These are phyloP conservation scores for Daldinia childiae DNA, from an alignment of 495 filamentous ascomycete genomes.

Conservation along the genomic window DNA sequence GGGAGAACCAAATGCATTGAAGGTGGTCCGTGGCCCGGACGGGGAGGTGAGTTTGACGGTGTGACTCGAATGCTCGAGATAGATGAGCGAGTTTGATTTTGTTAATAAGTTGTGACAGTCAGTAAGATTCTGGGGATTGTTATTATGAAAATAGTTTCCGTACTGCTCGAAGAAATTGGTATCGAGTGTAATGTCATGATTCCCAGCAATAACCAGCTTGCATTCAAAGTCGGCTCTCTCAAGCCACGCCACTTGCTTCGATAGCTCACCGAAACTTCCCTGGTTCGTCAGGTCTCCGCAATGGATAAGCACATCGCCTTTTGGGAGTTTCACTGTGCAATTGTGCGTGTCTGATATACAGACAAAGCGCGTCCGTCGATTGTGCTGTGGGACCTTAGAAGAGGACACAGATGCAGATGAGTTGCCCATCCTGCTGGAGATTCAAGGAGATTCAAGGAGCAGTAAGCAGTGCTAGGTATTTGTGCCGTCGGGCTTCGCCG, in stretches of 20 bases:
- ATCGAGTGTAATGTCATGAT: conserved; percentile 83
- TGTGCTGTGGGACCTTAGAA: conserved; percentile 18
- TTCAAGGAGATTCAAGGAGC: conserved; percentile 10
- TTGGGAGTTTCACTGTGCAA: conserved; percentile 70
- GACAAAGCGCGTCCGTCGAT: conserved; percentile 55
- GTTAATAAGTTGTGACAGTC: conserved; percentile 66
- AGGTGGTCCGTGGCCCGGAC: conserved; percentile 69
- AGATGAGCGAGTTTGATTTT: conserved; percentile 66
- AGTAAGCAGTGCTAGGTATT: background rate
- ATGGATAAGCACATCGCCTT: conserved; percentile 89
- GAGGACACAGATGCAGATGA: conserved; percentile 10
- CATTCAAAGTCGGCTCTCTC: conserved; percentile 76
- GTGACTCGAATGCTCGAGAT: conserved; percentile 70
- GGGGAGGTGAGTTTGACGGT: conserved; percentile 65
- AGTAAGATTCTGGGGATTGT: conserved; percentile 63
- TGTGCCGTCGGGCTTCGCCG: conserved; percentile 2
- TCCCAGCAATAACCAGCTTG: conserved; percentile 87
- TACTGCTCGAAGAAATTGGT: conserved; percentile 66
- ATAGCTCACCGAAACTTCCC: conserved; percentile 72
- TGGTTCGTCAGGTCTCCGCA: conserved; percentile 88
- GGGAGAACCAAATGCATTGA: conserved; percentile 82
- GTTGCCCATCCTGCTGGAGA: conserved; percentile 17
- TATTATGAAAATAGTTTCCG: conserved; percentile 66
- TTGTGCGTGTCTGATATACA: conserved; percentile 95
- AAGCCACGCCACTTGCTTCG: conserved; percentile 77